Evolutionary conservation across 441 rosid species (phyloP), one percentile per base, ranked within the genome.

Genomic region (Erodium trifolium): DNA sequence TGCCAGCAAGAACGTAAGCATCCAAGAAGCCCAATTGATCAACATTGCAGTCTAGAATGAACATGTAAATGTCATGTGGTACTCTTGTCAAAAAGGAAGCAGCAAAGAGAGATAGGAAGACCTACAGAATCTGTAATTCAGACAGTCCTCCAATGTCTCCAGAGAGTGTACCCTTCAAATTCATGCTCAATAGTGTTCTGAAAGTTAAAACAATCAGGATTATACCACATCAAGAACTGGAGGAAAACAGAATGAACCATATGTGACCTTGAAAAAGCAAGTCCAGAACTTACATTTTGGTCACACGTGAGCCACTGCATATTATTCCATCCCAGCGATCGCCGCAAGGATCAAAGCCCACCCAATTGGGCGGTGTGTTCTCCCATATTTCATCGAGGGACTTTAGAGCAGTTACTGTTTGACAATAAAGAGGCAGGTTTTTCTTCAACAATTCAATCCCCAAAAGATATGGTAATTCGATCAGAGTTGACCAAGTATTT

Each of bases 301-400:
- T 75, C 19, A 94, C 78, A 0, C 93, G 91, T 5, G 84, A 31
- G 70, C 68, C 63, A 53, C 16, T 45, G 79, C 99, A 94, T 5
- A 0, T 3, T 66, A 92, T 81, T 71, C 99, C 99, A 0, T 72
- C 90, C 99, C 99, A 94, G 0, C 19, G 37, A 62, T 53, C 67
- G 68, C 87, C 88, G 79, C 99, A 92, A 63, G 99, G 99, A 76
- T 94, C 98, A 31, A 67, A 3, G 9, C 85, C 88, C 12, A 4
- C 37, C 99, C 99, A 90, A 71, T 19, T 75, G 12, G 88, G 76
- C 10, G 93, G 98, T n/a, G 39, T 19, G 41, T 73, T 85, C 31
- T 74, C 14, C 97, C 96, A 88, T 35, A 5, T 49, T 49, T 1
- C 69, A 74, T 57, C 83, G 45, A 94, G 73, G 57, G 84, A 77